phyloP scores from a whole-genome alignment of 2,329 filamentous ascomycete species.

The Aschersonia sp. region DNA sequence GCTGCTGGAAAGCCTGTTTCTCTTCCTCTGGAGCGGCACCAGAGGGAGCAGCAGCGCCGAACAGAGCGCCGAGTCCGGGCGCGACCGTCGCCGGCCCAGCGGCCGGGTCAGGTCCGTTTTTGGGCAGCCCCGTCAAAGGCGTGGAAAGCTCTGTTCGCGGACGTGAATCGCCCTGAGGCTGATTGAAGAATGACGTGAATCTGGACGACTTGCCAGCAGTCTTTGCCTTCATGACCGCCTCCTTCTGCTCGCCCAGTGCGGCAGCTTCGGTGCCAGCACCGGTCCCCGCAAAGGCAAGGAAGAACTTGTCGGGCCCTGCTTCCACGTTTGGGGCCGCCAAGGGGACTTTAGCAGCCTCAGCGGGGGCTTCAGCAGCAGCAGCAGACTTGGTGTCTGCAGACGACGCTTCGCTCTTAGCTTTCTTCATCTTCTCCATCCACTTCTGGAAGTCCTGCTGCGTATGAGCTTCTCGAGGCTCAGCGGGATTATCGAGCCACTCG shows the following conservation, averaged over 20 bases:
- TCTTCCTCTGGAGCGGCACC: constrained; percentile 42
- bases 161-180: constrained; percentile 33
- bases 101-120: constrained; percentile 4
- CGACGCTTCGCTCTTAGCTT: constrained; percentile 29
- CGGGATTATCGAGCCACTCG: constrained; percentile 73
- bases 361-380: constrained; percentile 17
- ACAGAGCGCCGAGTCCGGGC: constrained; percentile 3
- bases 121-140: constrained; percentile 20
- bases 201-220: constrained; percentile 55
- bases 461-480: constrained; percentile 54
- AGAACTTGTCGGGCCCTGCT: constrained; percentile 62
- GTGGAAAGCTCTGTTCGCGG: constrained; percentile 33
- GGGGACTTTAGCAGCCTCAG: constrained; percentile 36
- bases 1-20: constrained; percentile 70
- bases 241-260: constrained; percentile 33
- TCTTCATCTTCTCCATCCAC: constrained; percentile 87
- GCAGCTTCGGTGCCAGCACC: constrained; percentile 29
- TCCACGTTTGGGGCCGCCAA: constrained; percentile 50
- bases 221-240: constrained; percentile 34
- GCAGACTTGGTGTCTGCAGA: constrained; percentile 10
- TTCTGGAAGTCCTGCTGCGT: constrained; percentile 88
- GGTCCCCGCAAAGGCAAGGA: constrained; percentile 38
- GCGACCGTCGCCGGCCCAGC: constrained; percentile 2
- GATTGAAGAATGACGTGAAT: constrained; percentile 66
- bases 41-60: background rate